phyloP scores from a whole-genome alignment of 208 protist species.

The Wallacemonas sp. region DNA sequence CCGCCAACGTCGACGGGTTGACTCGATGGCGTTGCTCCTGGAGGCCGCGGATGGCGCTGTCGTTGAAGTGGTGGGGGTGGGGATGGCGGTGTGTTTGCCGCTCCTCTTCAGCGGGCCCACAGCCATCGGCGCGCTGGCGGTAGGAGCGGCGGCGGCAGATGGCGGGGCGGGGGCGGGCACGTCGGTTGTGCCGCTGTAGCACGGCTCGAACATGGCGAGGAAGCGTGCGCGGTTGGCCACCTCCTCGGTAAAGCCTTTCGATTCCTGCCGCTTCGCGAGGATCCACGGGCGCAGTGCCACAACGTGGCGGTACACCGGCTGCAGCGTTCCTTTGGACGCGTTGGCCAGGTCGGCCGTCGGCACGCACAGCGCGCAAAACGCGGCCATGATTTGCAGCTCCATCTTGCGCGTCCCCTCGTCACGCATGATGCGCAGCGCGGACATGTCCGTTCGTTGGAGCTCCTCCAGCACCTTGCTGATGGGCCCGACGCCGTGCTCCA shows the following conservation, averaged over 20 bases:
- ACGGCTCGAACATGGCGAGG: conserved; percentile 82
- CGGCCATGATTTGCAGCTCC: conserved; percentile 84
- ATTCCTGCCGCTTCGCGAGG: conserved; percentile 80
- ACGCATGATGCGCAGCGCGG: conserved; percentile 67
- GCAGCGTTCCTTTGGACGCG: conserved; percentile 41
- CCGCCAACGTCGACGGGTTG: conserved; percentile 56
- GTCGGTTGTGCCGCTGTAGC: conserved; percentile 17
- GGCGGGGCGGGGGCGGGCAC: not conserved
- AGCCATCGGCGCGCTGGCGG: too few species aligned
- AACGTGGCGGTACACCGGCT: conserved; percentile 65
- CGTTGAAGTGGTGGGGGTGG: too few species aligned
- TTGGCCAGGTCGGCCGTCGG: conserved; percentile 52
- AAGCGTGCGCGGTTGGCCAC: conserved; percentile 71
- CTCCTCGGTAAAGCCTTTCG: conserved; percentile 46
- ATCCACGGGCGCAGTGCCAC: conserved; percentile 76
- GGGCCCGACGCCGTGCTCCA: conserved; percentile 79
- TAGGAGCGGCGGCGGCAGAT: too few species aligned
- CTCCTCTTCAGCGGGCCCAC: not conserved
- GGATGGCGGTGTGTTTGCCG: not conserved
- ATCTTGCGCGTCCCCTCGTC: conserved; percentile 69
- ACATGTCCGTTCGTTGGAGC: conserved; percentile 65
- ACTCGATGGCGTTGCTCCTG: conserved; percentile 17
- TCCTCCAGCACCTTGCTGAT: conserved; percentile 71
- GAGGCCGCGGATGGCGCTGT: conserved; percentile 20
- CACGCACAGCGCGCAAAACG: conserved; percentile 77